Percentiles rank a stretch among this genome's conserved stretches.
phyloP scores from a whole-genome alignment of 148 eudicot genomes.

The Rhododendron vialii region DNA sequence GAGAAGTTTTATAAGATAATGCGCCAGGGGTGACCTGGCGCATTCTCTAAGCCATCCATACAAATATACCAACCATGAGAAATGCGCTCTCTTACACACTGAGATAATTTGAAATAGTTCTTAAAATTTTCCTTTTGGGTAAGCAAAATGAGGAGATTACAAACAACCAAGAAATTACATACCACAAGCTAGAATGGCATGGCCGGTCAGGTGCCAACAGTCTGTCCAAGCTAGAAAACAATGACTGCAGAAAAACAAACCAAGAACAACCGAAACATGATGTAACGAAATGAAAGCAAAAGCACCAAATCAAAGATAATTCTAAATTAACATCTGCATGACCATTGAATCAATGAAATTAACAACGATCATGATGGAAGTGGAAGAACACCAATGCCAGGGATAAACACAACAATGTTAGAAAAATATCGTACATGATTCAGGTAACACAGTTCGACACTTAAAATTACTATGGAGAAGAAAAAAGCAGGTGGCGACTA shows the following conservation, averaged over 20 bases:
- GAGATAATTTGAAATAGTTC: background rate
- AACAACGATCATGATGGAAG: background rate
- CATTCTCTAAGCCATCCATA: background rate
- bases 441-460: background rate
- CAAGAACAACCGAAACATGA: background rate
- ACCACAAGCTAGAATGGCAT: conserved; percentile 84
- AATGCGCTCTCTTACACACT: background rate
- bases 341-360: background rate
- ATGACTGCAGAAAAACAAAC: conserved; percentile 40
- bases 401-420: background rate
- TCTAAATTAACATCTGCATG: background rate
- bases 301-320: background rate
- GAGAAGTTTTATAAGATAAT: background rate
- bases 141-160: background rate
- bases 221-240: conserved; percentile 78
- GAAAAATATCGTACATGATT: background rate
- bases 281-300: background rate
- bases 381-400: background rate
- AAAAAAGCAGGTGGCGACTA: background rate
- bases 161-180: conserved; percentile 18
- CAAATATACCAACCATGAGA: background rate
- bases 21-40: no score
- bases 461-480: background rate
- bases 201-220: conserved; percentile 83
- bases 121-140: background rate